phyloP scores from a whole-genome alignment of 2,329 filamentous ascomycete species.

The Colletotrichum truncatum region DNA sequence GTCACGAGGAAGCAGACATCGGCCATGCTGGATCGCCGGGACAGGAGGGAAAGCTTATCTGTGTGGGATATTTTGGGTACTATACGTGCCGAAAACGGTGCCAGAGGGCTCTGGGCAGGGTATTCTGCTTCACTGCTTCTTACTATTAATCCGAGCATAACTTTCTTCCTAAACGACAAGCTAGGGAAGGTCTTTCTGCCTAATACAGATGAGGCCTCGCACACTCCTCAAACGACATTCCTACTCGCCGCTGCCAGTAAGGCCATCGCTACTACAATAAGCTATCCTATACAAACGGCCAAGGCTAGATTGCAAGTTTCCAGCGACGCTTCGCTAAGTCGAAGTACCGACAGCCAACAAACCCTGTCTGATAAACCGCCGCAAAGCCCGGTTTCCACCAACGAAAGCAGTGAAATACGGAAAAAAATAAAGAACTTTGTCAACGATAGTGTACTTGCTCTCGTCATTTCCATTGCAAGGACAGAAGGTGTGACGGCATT shows the following conservation, averaged over 20 bases:
- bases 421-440: slow-evolving; percentile 34
- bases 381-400: background rate
- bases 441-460: slow-evolving; percentile 67
- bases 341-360: slow-evolving; percentile 34
- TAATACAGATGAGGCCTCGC: slow-evolving; percentile 49
- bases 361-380: background rate
- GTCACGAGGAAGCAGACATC: slow-evolving; percentile 84
- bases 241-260: slow-evolving; percentile 79
- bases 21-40: slow-evolving; percentile 37
- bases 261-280: slow-evolving; percentile 77
- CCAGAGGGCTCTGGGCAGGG: slow-evolving; percentile 85
- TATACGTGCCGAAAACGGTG: slow-evolving; percentile 75
- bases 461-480: slow-evolving; percentile 65
- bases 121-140: slow-evolving; percentile 84
- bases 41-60: slow-evolving; percentile 40
- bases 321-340: background rate
- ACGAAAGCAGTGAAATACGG: background rate
- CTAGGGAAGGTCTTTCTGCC: slow-evolving; percentile 69
- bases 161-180: slow-evolving; percentile 82
- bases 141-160: slow-evolving; percentile 86
- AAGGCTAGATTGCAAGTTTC: slow-evolving; percentile 75
- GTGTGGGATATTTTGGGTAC: slow-evolving; percentile 67
- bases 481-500: slow-evolving; percentile 74
- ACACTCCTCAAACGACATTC: slow-evolving; percentile 41
- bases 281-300: slow-evolving; percentile 88